Base-by-base conservation (phyloP, 2,329 filamentous ascomycete genomes). In the Alternaria atra region DNA sequence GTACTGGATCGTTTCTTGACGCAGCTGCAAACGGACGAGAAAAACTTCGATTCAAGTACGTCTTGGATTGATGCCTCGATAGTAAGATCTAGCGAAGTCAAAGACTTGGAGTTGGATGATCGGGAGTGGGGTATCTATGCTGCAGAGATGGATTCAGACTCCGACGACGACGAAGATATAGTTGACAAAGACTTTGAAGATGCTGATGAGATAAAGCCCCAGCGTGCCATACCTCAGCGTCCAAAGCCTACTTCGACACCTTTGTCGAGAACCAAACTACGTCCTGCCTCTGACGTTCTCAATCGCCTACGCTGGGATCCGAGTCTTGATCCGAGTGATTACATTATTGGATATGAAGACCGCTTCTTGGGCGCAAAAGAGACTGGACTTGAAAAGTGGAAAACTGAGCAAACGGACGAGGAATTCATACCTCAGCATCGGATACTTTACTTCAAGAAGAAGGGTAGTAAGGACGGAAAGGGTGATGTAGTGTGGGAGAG, bases 351-450 rank as follows among this genome's bases (percentile, higher is more conserved):
- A 3, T 87, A 86, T 60, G 75, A 83, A 23, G 85, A 87, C 67
- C 79, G 84, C 9, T 87, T 87, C 55, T 67, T 81, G 10, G 84
- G 83, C 0, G 77, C 81, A 20, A 77, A 81, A 57, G 85, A 86
- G 72, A 80, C 81, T 10, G 67, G 75, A 8, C 72, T 86, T 3
- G 78, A 80, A 46, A 78, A 75, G n/a, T 87, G 85, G 85, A 84
- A 85, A 67, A 81, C 77, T 17, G 84, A 85, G 48, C 80, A 81
- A 32, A 86, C 84, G 9, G 79, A 86, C 29, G 84, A 86, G 60
- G 84, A 87, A 47, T 87, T 86, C 57, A 85, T 87, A 57, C 85
- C 85, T 3, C 80, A 83, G 64, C 84, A 87, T 73, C 80, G 85
- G 3, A 82, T 87, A 17, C 60, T 84, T 55, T 83, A 84, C 61